These are phyloP conservation scores for Hylodesmum podocarpum DNA, from an alignment of 306 rosid species.

Conservation along the genomic window DNA sequence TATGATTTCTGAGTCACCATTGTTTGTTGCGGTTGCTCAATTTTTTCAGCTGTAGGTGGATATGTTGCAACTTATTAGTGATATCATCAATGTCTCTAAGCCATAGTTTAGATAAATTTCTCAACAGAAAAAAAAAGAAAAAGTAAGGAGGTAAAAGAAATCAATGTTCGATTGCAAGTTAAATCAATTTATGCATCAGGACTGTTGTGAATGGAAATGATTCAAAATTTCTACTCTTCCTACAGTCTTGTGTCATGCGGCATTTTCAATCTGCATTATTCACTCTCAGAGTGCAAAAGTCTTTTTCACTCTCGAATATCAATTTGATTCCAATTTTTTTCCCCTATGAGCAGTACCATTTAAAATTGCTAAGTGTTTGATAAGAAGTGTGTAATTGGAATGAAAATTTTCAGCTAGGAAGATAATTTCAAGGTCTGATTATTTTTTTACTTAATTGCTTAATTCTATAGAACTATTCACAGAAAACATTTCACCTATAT, in stretches of 20 bases:
- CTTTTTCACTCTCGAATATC: not conserved
- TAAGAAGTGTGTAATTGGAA: not conserved
- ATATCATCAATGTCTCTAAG: not conserved
- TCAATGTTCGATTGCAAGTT: not conserved
- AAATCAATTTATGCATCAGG: not conserved
- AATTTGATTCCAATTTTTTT: not conserved
- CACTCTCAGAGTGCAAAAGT: not conserved
- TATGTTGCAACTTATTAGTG: constrained; percentile 3
- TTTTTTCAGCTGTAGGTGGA: not conserved
- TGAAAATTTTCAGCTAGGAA: not conserved
- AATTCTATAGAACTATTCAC: not conserved
- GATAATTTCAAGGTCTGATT: not conserved
- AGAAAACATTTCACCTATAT: not conserved
- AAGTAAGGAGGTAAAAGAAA: not conserved
- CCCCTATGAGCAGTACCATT: too few species aligned
- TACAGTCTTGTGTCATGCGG: not conserved
- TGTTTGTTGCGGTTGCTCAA: not conserved
- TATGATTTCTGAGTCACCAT: not conserved
- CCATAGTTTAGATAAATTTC: not conserved
- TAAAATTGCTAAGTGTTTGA: too few species aligned
- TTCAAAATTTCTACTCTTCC: not conserved
- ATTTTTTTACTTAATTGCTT: not conserved
- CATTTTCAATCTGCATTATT: not conserved
- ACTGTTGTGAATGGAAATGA: not conserved
- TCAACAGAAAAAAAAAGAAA: not conserved